Percentiles rank a stretch among this genome's conserved stretches.
These are phyloP conservation scores for Linum trigynum DNA, from an alignment of 345 rosid genomes.

Conservation along the genomic window DNA sequence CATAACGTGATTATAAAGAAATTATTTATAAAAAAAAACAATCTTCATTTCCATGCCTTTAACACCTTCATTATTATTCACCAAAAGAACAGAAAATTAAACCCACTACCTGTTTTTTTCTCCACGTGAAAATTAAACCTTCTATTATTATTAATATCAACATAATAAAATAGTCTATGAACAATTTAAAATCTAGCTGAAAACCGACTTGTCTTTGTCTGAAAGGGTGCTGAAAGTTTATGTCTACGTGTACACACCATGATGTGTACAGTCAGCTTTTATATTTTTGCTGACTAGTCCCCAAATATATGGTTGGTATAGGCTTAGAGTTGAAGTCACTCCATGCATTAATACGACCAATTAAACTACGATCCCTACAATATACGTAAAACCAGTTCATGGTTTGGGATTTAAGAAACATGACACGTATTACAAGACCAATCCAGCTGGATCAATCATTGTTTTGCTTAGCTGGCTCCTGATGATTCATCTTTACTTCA, in stretches of 20 bases:
- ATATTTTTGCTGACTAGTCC: neutral
- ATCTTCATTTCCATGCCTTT: neutral
- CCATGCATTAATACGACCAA: conserved; percentile 9
- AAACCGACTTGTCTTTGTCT: conserved; percentile 1
- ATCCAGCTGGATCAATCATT: neutral
- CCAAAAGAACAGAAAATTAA: too few relatives aligned
- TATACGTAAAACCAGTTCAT: neutral
- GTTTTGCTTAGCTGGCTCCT: neutral
- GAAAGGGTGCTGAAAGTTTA: neutral
- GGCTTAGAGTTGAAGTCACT: conserved; percentile 25
- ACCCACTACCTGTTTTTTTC: neutral
- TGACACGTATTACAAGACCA: conserved; percentile 13
- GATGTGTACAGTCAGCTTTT: neutral
- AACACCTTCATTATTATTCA: neutral
- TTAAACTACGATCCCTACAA: too few relatives aligned
- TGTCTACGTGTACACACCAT: neutral
- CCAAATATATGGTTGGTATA: neutral
- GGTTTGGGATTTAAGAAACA: conserved; percentile 16
- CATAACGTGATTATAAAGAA: neutral
- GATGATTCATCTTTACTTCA: too few relatives aligned
- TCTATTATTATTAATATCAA: too few relatives aligned
- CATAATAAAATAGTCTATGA: too few relatives aligned
- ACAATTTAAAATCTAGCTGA: too few relatives aligned
- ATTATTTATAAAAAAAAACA: too few relatives aligned
- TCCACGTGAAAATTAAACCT: neutral